Base-by-base conservation (phyloP, 2,329 filamentous ascomycete genomes). In the Reticulascus tulasneorum region DNA sequence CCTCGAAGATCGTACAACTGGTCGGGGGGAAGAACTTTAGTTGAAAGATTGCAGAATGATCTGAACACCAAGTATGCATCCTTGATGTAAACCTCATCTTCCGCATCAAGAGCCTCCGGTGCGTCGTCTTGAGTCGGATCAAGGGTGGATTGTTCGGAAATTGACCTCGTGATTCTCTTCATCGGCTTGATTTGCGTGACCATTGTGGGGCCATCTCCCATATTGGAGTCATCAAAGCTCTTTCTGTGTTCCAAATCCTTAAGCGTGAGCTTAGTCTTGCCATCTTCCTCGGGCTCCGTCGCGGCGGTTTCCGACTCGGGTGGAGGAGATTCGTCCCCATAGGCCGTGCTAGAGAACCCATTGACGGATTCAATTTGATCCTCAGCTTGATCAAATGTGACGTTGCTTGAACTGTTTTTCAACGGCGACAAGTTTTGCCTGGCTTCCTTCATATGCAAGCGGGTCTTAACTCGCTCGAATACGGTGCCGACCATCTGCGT, bases 401-500 rank as follows among this genome's bases (percentile, higher is more conserved):
- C 57, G 44, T 71, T 73, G 57, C 72, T 78, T 15, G 67, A 67
- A 54, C 67, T 69, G 34, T 68, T 63, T 49, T 70, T 75, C 19
- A 76, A 59, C 45, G 68, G 73, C 15, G 63, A 57, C 9, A 79
- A 57, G 48, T 75, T 79, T 37, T 84, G 52, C 15, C 88, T 78
- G 23, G 85, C 73, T 55, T 96, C 90, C 60, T 95, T 96, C 69
- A 89, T 80, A 40, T 90, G 83, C 44, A 98, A 67, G 35, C 93
- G 77, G 2, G 78, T 77, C 66, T 93, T 94, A 46, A 98, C 91
- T 44, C 93, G 74, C 62, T 98, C 93, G 53, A 98, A 98, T 4
- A 98, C 93, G 2, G 91, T 97, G 47, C 91, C 90, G 24, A 97
- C 88, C 93, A 98, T 98, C 64, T 98, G 93, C 4, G 91, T 95